Evolutionary conservation across 2,329 filamentous ascomycete genomes (phyloP).

Genomic region (Colletotrichum scovillei): DNA sequence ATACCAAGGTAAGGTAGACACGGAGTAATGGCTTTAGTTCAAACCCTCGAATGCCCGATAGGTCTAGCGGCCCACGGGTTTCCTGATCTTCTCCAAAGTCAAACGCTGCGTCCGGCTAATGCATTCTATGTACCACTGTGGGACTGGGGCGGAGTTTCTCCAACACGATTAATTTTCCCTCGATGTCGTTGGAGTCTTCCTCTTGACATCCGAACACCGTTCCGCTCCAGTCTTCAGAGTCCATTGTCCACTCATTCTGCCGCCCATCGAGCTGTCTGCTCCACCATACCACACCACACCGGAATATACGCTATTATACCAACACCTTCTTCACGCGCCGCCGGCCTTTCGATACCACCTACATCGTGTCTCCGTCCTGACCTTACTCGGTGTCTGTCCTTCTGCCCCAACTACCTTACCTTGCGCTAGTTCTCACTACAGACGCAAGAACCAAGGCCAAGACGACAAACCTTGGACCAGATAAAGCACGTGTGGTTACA

Average conservation of each 20-base stretch:
- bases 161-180: slow-evolving; percentile 6
- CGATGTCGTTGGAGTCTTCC: background rate
- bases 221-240: too few species aligned
- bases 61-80: slow-evolving; percentile 15
- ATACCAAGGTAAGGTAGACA: background rate
- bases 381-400: background rate
- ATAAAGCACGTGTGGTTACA: slow-evolving; percentile 14
- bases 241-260: background rate
- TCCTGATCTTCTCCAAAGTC: background rate
- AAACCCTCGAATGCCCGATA: background rate
- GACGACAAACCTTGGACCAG: background rate
- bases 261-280: background rate
- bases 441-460: background rate
- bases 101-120: background rate
- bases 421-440: background rate
- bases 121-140: background rate
- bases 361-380: background rate
- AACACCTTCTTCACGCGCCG: background rate
- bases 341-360: background rate
- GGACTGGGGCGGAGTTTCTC: slow-evolving; percentile 1
- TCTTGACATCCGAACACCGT: background rate
- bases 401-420: background rate
- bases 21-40: background rate
- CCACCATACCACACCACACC: background rate
- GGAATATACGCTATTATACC: background rate